A percentile compares a stretch with the other conserved stretches of the same genome.
Evolutionary conservation across 139 green algal genomes (phyloP).

Genomic region (Chlorokybus atmophyticus): DNA sequence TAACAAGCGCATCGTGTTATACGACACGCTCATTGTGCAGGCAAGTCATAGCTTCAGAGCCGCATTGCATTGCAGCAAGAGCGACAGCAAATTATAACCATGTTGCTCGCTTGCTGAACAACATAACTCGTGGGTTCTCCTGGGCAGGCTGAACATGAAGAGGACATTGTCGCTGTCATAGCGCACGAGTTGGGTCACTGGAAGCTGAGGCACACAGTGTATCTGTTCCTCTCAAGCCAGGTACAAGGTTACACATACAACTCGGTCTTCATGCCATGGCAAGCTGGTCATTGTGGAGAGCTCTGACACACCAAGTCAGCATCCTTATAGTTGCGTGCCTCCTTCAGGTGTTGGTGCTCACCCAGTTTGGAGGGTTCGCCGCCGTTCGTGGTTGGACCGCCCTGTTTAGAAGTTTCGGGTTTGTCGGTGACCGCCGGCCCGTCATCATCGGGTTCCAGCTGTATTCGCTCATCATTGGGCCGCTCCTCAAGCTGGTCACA

Average conservation of each 20-base stretch:
- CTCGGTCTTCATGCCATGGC: too few relatives aligned
- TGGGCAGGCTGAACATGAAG: conserved; percentile 40
- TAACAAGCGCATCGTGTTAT: conserved; percentile 90
- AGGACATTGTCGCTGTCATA: conserved; percentile 73
- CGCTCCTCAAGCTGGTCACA: conserved; percentile 27
- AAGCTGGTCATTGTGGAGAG: too few relatives aligned
- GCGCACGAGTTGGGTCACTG: conserved; percentile 78
- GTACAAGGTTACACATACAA: too few relatives aligned
- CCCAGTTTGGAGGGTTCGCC: conserved; percentile 58
- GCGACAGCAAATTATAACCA: too few relatives aligned
- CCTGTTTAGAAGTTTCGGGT: conserved; percentile 67
- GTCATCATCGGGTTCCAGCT: conserved; percentile 67
- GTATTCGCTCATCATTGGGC: conserved; percentile 56
- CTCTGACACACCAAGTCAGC: too few relatives aligned
- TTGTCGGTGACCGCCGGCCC: conserved; percentile 38
- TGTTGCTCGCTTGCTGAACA: too few relatives aligned
- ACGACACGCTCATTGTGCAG: conserved; percentile 67
- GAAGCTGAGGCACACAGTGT: conserved; percentile 69
- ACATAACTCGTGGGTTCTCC: too few relatives aligned
- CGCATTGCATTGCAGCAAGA: too few relatives aligned
- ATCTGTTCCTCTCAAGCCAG: conserved; percentile 41
- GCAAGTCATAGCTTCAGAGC: too few relatives aligned
- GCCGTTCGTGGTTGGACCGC: conserved; percentile 32
- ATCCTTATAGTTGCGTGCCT: too few relatives aligned
- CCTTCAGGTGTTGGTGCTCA: conserved; percentile 41